Conservation (phyloP, 2,329 filamentous ascomycete genomes). For the Fusarium sp. region DNA sequence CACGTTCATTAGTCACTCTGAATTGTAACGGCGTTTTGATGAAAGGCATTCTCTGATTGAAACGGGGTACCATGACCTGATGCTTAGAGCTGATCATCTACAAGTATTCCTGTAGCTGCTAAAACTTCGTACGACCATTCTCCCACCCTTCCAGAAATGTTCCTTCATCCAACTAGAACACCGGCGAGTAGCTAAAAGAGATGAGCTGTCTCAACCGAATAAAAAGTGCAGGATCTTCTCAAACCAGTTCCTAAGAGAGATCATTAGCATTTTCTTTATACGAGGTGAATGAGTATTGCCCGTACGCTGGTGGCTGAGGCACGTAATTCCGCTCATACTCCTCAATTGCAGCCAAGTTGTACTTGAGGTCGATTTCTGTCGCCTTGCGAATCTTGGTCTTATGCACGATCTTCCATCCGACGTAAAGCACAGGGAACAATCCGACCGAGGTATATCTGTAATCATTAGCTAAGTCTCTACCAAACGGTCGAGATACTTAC, state of each 20-base stretch:
- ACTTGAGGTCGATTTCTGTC: conserved; percentile 4
- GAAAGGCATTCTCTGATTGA: neutral
- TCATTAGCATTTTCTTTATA: fast-evolving
- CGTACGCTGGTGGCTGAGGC: conserved; percentile 18
- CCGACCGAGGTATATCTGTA: conserved; percentile 19
- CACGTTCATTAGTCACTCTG: no score
- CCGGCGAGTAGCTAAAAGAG: no score
- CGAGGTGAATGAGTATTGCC: fast-evolving
- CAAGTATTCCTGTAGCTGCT: no score
- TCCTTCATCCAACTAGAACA: no score
- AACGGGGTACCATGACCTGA: no score
- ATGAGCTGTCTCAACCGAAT: neutral
- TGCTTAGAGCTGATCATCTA: no score
- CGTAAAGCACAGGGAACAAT: conserved; percentile 10
- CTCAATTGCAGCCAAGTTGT: conserved; percentile 14
- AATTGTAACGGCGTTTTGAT: neutral
- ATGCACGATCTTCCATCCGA: conserved; percentile 24
- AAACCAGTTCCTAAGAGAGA: conserved; percentile 4
- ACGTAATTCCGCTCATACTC: conserved; percentile 17
- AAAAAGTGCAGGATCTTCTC: conserved; percentile 19
- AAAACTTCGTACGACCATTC: no score
- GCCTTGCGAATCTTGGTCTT: conserved; percentile 19
- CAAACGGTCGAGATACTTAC: conserved; percentile 54
- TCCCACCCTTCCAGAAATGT: no score
- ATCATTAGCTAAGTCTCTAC: fast-evolving